A percentile compares a stretch with the other conserved stretches of the same genome.
Evolutionary conservation across 2,329 filamentous ascomycete species (phyloP).

Genomic region (Colletotrichum nymphaeae): DNA sequence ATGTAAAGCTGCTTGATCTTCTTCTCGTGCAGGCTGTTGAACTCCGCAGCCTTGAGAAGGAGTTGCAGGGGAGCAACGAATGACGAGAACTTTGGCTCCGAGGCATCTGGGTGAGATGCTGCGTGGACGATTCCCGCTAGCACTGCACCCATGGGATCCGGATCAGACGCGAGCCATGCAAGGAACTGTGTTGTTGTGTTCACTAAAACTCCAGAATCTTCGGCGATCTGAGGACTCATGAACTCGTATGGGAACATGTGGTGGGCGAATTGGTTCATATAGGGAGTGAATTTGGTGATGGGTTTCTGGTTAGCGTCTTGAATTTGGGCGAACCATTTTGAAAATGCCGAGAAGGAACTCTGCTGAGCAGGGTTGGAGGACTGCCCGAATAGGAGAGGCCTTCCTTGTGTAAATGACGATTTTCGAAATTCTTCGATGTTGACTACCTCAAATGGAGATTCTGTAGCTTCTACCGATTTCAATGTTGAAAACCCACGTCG

Average conservation of each 20-base stretch:
- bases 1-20: conserved; percentile 74
- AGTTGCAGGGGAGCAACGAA: conserved; percentile 72
- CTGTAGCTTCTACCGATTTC: neutral
- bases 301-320: neutral
- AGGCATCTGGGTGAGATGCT: conserved; percentile 39
- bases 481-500: conserved; percentile 11
- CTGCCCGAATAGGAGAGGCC: conserved; percentile 38
- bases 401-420: conserved; percentile 9
- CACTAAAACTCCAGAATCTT: conserved; percentile 9
- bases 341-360: conserved; percentile 38
- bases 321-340: conserved; percentile 42
- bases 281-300: conserved; percentile 13
- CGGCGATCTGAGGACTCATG: conserved; percentile 38
- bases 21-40: conserved; percentile 49
- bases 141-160: conserved; percentile 43
- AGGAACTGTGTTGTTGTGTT: conserved; percentile 27
- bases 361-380: conserved; percentile 32
- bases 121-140: conserved; percentile 46
- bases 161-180: conserved; percentile 30
- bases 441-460: conserved; percentile 13
- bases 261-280: conserved; percentile 38
- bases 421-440: conserved; percentile 22
- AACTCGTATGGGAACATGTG: conserved; percentile 44
- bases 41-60: conserved; percentile 68
- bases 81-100: conserved; percentile 59